Evolutionary conservation across 2,329 filamentous ascomycete species (phyloP), one percentile per base, ranked within the genome.

Genomic region (Endoconidiophora polonica): DNA sequence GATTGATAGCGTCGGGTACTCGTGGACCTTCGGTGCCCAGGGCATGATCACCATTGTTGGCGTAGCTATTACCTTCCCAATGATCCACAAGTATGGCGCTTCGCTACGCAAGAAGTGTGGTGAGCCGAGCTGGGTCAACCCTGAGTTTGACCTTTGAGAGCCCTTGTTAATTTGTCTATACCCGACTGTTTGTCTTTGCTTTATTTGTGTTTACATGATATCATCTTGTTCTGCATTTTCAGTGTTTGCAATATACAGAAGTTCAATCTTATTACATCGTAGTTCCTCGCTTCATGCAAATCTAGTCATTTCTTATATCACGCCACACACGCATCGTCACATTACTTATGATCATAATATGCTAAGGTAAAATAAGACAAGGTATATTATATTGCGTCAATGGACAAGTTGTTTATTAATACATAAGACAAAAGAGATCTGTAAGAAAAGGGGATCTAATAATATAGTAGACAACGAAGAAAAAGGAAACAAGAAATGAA

Each of bases 11-110:
- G 61, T 59, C 4, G 70, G 70, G 3, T 73, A 67, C 60, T 70
- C 68, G 1, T 73, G 70, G 70, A 70, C 68, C 0, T 71, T 73
- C 54, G 65, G 66, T 3, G 61, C 63, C 0, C 70, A 74, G 47
- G 70, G 65, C 1, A 60, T 74, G 36, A 67, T 74, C 36, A 65
- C 65, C 3, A 49, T 67, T 3, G 62, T 65, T 49, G 63, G 63
- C 16, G 66, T 63, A 36, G 57, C 66, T 12, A 59, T 64, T 0
- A 54, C 65, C 0, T 63, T 71, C 16, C 62, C 57, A 0, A 42
- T 58, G 5, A 45, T 72, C 46, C 68, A 72, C 29, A 55, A 50
- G 46, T 72, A 59, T 46, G 69, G 70, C 0, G 59, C 57, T 1
- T 46, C 47, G 20, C 58, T 71, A 53, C 59, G 69, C 18, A 54